Base-by-base conservation (phyloP, 2,329 filamentous ascomycete genomes). In the Lasiodiplodia hormozganensis region DNA sequence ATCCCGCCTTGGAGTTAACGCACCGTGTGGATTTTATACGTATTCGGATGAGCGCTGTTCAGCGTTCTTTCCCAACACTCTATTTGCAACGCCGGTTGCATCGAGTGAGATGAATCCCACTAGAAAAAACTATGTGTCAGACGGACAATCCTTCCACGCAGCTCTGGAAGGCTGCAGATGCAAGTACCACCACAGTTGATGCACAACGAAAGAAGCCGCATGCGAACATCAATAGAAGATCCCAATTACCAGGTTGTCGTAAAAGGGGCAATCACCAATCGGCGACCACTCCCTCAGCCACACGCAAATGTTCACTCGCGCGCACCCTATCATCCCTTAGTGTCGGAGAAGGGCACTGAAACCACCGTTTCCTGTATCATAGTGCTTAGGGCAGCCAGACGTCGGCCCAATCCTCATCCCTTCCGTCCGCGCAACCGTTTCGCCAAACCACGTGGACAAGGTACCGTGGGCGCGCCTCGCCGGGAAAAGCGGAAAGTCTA, bases 311-410 rank as follows among this genome's bases (percentile, higher is more conserved):
- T 10, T 47, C 43, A 21, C n/a, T 14, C 43, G 8, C 18, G 18
- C 43, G 21, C 43, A n/a, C 43, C 43, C 43, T 47, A 47, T 21
- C 43, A 47, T 47, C 18, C 43, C 43, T 47, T 47, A 47, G 43
- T 47, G 43, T 18, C 43, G 43, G 43, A 21, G 51, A 12, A 34
- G 52, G 52, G 52, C 52, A 56, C 28, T n/a, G 11, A 56, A 56
- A 31, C 51, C 31, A 31, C 49, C n/a, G 34, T 28, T 53, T 53
- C 14, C 11, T 47, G 43, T 43, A 47, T 47, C 23, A 14, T 56
- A 28, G 52, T 56, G 25, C 52, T 56, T 31, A 56, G 52, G 52
- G 52, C 52, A 56, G 52, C 31, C 25, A 56, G 52, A 56, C 34
- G 28, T 47, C 43, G 7, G 43, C 43, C 43, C 43, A 47, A 47